Percentiles rank a stretch among this genome's conserved stretches.
phyloP scores from a whole-genome alignment of 306 rosid genomes.

The Urtica urens region DNA sequence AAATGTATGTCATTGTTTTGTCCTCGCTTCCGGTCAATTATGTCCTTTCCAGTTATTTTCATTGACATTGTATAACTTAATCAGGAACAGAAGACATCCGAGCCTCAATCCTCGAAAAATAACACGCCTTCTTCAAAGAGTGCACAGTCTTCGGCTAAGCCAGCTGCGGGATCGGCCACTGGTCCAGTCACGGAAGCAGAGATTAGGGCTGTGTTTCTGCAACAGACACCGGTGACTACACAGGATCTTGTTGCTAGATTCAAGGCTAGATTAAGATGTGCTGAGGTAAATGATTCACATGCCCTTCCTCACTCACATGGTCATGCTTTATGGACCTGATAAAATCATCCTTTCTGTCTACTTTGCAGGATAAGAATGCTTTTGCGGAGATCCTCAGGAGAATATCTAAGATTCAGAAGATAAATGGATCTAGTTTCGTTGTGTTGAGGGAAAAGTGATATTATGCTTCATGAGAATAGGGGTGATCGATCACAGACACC shows the following conservation, averaged over 20 bases:
- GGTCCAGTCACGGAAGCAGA: conserved; percentile 88
- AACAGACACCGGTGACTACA: conserved; percentile 74
- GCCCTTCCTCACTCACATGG: no score
- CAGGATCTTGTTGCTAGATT: conserved; percentile 89
- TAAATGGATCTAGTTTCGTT: conserved; percentile 54
- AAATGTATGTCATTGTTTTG: conserved; percentile 43
- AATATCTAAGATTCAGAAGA: conserved; percentile 84
- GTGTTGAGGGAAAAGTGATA: conserved; percentile 52
- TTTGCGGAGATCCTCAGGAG: conserved; percentile 79
- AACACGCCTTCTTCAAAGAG: conserved; percentile 37
- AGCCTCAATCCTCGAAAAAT: conserved; percentile 39
- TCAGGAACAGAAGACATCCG: conserved; percentile 61
- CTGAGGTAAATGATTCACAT: no score
- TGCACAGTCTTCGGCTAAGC: conserved; percentile 33
- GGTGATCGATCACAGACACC: not conserved
- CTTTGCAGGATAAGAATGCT: conserved; percentile 74
- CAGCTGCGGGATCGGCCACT: conserved; percentile 37
- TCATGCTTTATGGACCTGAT: no score
- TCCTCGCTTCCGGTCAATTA: no score
- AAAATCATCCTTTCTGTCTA: conserved; percentile 5
- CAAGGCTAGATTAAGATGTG: conserved; percentile 57
- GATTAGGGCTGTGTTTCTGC: conserved; percentile 73
- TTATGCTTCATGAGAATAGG: not conserved
- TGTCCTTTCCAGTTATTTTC: not conserved
- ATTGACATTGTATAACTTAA: conserved; percentile 3